Conservation (phyloP, 345 rosid species). For the Aquilaria malaccensis region DNA sequence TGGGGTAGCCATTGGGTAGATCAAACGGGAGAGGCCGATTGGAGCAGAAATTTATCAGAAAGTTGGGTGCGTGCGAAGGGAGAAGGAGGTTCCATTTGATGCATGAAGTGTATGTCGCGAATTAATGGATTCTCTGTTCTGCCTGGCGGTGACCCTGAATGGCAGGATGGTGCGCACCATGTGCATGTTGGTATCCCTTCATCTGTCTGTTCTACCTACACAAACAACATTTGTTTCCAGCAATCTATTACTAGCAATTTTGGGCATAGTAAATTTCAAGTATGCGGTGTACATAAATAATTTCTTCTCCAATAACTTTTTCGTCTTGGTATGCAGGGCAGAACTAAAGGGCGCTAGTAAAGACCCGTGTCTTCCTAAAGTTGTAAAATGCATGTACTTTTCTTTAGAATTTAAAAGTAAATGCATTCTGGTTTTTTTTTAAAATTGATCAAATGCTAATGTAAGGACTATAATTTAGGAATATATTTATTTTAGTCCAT, state of each 20-base stretch:
- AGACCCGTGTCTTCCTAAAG: too few species aligned
- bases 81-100: conserved; percentile 45
- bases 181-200: conserved; percentile 27
- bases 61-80: conserved; percentile 50
- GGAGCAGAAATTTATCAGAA: conserved; percentile 31
- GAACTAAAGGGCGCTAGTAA: too few species aligned
- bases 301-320: too few species aligned
- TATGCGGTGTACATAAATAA: too few species aligned
- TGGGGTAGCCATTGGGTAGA: neutral
- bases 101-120: conserved; percentile 57
- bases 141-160: conserved; percentile 75
- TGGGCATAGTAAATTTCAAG: too few species aligned
- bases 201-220: conserved; percentile 16
- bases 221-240: neutral
- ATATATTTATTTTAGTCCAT: neutral
- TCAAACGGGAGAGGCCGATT: conserved; percentile 30
- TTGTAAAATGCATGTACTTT: too few species aligned
- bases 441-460: too few species aligned
- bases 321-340: too few species aligned
- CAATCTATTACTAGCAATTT: too few species aligned
- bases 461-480: too few species aligned
- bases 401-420: too few species aligned
- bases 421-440: too few species aligned
- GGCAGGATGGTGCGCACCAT: conserved; percentile 36
- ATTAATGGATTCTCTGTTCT: conserved; percentile 68